These are phyloP conservation scores for Aureobasidium leucospermi DNA, from an alignment of 2,329 filamentous ascomycete species.

Conservation along the genomic window DNA sequence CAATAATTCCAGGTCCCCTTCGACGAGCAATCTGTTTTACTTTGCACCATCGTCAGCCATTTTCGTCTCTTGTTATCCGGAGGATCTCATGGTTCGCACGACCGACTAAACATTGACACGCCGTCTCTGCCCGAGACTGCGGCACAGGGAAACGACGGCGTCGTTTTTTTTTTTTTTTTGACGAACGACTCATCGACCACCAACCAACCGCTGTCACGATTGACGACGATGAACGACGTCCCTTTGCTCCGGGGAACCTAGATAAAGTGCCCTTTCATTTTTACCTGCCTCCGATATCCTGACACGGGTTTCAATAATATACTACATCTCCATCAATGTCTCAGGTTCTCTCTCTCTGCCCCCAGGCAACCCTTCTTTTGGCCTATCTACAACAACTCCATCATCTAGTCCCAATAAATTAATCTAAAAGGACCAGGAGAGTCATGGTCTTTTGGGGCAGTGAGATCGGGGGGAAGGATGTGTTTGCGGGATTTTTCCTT, in stretches of 20 bases:
- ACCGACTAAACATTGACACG: background rate
- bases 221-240: too few species aligned
- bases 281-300: background rate
- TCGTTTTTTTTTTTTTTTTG: too few species aligned
- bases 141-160: background rate
- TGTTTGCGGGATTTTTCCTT: too few species aligned
- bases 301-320: background rate
- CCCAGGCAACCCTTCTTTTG: too few species aligned
- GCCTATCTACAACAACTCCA: too few species aligned
- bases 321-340: background rate
- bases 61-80: background rate
- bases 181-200: too few species aligned
- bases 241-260: background rate
- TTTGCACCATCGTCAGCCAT: background rate
- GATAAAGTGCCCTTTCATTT: background rate
- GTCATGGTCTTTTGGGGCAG: too few species aligned
- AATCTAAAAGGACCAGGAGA: too few species aligned
- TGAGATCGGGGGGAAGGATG: too few species aligned
- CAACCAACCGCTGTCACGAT: too few species aligned
- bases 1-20: background rate
- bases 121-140: constrained; percentile 1
- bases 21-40: background rate
- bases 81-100: constrained; percentile 2
- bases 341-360: too few species aligned
- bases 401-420: too few species aligned